These are phyloP conservation scores for Penicillium rolfsii DNA, from an alignment of 2,329 filamentous ascomycete species.

Conservation along the genomic window DNA sequence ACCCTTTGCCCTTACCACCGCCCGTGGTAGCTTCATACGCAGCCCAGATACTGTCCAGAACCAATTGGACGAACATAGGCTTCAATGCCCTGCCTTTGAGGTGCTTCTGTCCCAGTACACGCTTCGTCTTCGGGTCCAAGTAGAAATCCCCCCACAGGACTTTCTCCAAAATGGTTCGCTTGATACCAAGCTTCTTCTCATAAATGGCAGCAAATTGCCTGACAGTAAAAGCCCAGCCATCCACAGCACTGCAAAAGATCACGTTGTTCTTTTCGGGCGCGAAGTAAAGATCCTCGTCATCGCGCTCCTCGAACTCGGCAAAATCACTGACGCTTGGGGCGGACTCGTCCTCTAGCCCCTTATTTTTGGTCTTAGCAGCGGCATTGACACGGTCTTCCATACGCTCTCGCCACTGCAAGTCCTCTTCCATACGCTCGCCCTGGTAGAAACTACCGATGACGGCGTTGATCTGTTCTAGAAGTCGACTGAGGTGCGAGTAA, in stretches of 20 bases:
- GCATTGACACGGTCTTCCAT: conserved; percentile 85
- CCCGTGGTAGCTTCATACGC: conserved; percentile 90
- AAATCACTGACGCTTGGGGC: conserved; percentile 54
- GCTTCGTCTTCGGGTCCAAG: conserved; percentile 94
- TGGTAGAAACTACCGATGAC: conserved; percentile 97
- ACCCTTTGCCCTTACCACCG: conserved; percentile 79
- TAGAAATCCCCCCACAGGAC: conserved; percentile 98
- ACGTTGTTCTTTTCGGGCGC: conserved; percentile 98
- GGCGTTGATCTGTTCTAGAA: conserved; percentile 95
- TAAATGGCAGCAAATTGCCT: conserved; percentile 91
- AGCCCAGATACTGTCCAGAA: conserved; percentile 94
- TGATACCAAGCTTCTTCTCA: conserved; percentile 96
- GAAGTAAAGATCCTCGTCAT: conserved; percentile 97
- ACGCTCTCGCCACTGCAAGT: conserved; percentile 90
- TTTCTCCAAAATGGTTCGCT: conserved; percentile 83
- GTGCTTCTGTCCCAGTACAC: conserved; percentile 87
- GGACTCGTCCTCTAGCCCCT: conserved; percentile 49
- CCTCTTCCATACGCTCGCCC: conserved; percentile 97
- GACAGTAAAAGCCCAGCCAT: conserved; percentile 98
- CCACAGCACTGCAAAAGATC: conserved; percentile 95
- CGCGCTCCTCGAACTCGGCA: conserved; percentile 78
- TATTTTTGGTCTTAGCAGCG: conserved; percentile 53
- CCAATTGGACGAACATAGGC: conserved; percentile 96
- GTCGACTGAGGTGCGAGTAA: conserved; percentile 82
- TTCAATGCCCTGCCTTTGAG: conserved; percentile 89